Base-by-base conservation (phyloP, 345 rosid genomes). In the Reutealis trisperma region DNA sequence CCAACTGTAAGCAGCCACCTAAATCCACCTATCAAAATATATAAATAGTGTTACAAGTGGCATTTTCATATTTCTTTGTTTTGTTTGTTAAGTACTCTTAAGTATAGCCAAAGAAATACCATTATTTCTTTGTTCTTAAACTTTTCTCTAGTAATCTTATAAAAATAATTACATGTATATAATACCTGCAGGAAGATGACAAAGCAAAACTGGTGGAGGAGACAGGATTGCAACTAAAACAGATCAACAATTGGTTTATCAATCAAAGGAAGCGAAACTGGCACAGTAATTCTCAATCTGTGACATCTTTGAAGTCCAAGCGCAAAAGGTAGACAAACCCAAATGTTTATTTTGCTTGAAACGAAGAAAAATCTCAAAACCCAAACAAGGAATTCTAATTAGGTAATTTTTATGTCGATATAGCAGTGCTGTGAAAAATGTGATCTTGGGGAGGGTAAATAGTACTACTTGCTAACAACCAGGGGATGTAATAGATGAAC, bases 161-260 rank as follows among this genome's bases (percentile, higher is more conserved):
- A 64, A 32, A 15, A 52, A 63, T n/a, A 60, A 27, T 7, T 21
- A 32, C 49, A 19, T 71, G 57, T 42, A 21, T 5, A 27, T 70
- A 69, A 24, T 42, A 37, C 14, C 24, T 76, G 73, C 91, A 95
- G 98, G 99, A 96, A 88, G 99, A 96, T 84, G 99, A 96, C 82
- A 96, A 96, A 86, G 98, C 92, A 65, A 96, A 92, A 80, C 90
- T 96, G 55, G 99, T 96, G 82, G 99, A 96, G 87, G 99, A 92
- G 80, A 96, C 99, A 49, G 99, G 99, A 16, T 84, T 96, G 79
- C 98, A 96, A 77, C 92, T 96, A 70, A 96, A 96, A 91, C 99
- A 96, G 85, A 92, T 96, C 76, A 96, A 96, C 86, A 96, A 96
- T 82, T 96, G 99, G 99, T 96, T 96, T 83, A 96, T 96, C 84